Percentiles rank a stretch among this genome's conserved stretches.
Evolutionary conservation across 108 stramenopile genomes (phyloP).

Genomic region (Skeletonema costatum): DNA sequence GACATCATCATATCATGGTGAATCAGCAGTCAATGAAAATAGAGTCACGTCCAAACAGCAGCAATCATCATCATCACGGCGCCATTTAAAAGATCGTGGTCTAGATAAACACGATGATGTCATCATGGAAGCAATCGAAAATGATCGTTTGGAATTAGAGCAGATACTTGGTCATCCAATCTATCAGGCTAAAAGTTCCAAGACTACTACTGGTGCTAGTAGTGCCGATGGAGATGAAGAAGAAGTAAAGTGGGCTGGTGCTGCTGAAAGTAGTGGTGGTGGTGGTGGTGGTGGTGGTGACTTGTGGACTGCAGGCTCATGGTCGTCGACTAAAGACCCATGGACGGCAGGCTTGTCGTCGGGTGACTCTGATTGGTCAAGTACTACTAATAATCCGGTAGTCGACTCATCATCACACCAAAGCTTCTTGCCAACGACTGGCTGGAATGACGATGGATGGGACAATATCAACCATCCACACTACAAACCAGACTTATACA

Average conservation of each 20-base stretch:
- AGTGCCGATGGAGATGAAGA: no score
- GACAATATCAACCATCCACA: background rate
- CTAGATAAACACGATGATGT: background rate
- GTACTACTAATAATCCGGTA: no score
- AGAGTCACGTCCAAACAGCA: background rate
- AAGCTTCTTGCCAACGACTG: background rate
- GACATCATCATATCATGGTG: background rate
- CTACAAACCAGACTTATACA: conserved; percentile 5
- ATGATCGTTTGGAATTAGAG: background rate
- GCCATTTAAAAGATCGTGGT: background rate
- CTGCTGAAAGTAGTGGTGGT: no score
- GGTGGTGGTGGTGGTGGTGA: no score
- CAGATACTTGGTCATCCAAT: background rate
- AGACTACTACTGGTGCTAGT: background rate
- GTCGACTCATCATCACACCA: background rate
- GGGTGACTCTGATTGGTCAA: no score
- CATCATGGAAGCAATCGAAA: background rate
- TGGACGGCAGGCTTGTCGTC: no score
- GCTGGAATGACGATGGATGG: conserved; percentile 16
- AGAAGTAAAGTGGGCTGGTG: no score
- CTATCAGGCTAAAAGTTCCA: background rate
- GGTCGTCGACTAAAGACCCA: no score
- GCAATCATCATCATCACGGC: background rate
- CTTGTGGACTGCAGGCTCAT: no score
- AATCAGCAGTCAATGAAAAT: background rate